Percentiles rank a stretch among this genome's conserved stretches.
phyloP scores from a whole-genome alignment of 2,329 filamentous ascomycete species.

The Thelonectria olida region DNA sequence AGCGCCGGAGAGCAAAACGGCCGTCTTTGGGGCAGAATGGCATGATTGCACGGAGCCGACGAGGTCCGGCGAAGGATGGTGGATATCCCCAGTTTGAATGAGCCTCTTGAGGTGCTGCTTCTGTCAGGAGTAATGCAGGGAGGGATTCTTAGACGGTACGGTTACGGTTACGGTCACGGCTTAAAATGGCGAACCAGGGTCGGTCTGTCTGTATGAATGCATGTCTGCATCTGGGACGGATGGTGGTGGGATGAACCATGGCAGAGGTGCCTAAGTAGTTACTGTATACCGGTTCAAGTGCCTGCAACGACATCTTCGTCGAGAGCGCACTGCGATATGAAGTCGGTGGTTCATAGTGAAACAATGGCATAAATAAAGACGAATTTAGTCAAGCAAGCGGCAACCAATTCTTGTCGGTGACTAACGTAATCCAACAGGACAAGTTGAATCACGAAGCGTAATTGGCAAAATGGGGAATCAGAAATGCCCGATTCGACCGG shows the following conservation, averaged over 20 bases:
- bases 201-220: background rate
- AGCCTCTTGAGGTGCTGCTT: slow-evolving; percentile 5
- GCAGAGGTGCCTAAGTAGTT: too few species aligned
- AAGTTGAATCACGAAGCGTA: too few species aligned
- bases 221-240: background rate
- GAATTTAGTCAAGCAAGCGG: too few species aligned
- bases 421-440: too few species aligned
- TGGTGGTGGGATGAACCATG: background rate
- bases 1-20: slow-evolving; percentile 29
- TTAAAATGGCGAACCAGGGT: background rate
- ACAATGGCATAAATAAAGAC: too few species aligned
- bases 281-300: too few species aligned
- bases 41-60: slow-evolving; percentile 37
- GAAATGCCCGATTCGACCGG: too few species aligned
- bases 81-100: slow-evolving; percentile 5
- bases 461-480: too few species aligned
- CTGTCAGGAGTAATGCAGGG: background rate
- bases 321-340: too few species aligned
- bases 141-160: background rate
- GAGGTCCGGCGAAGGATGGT: slow-evolving; percentile 21
- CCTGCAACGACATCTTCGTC: too few species aligned
- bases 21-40: slow-evolving; percentile 34
- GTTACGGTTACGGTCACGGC: slow-evolving; percentile 17
- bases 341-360: too few species aligned
- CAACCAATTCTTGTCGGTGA: too few species aligned